These are phyloP conservation scores for Huntiella bhutanensis DNA, from an alignment of 2,329 filamentous ascomycete genomes.

Conservation along the genomic window DNA sequence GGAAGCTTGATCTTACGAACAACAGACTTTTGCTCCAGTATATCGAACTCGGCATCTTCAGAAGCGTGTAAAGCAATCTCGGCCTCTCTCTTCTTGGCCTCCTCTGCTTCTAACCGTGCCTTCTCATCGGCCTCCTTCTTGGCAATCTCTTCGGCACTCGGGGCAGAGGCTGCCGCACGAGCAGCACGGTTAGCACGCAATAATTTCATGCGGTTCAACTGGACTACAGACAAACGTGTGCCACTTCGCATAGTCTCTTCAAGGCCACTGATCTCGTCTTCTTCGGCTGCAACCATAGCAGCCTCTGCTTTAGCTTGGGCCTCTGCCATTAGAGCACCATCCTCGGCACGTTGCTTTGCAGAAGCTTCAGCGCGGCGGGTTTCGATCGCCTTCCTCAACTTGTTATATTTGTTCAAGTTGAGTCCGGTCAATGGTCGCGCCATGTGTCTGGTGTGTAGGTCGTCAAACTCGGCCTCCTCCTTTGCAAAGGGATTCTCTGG, in stretches of 20 bases:
- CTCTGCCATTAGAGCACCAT: constrained; percentile 3
- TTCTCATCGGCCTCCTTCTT: background rate
- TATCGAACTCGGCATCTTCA: constrained; percentile 4
- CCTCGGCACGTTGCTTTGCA: constrained; percentile 1
- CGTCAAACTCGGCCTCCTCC: constrained; percentile 38
- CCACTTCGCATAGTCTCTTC: background rate
- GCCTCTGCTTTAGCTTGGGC: constrained; percentile 15
- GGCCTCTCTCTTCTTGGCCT: background rate
- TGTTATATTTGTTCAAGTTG: constrained; percentile 9
- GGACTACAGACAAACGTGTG: background rate
- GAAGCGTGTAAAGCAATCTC: constrained; percentile 2
- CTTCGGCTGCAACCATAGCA: constrained; percentile 14
- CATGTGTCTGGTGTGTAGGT: constrained; percentile 22
- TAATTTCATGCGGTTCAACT: background rate
- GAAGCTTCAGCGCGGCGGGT: constrained; percentile 3
- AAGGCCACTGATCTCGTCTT: background rate
- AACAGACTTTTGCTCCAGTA: background rate
- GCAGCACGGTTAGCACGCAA: constrained; percentile 17
- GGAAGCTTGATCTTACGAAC: constrained; percentile 1
- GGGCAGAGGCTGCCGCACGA: constrained; percentile 17
- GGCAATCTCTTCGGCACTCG: constrained; percentile 7
- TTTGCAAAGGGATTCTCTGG: constrained; percentile 14
- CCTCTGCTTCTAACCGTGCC: background rate
- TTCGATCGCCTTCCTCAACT: constrained; percentile 6
- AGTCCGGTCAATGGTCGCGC: constrained; percentile 16